phyloP scores from a whole-genome alignment of 257 asterid genomes.

The Prunella vulgaris region DNA sequence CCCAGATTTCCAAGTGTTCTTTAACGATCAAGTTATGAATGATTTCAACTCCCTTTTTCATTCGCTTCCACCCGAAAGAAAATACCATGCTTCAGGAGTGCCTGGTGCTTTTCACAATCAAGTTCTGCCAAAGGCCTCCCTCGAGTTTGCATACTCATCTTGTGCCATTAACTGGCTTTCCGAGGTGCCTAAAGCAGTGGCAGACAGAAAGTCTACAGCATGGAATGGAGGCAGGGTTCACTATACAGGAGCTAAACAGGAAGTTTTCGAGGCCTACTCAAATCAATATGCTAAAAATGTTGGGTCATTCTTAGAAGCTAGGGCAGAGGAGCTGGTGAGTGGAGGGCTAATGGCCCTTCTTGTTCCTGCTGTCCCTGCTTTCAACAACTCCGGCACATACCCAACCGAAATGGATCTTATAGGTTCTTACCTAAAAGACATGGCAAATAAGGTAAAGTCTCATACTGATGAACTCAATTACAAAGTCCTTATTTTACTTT shows the following conservation, averaged over 20 bases:
- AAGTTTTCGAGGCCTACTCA: slow-evolving; percentile 34
- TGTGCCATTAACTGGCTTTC: slow-evolving; percentile 50
- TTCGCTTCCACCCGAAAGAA: slow-evolving; percentile 31
- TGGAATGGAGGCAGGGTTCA: slow-evolving; percentile 41
- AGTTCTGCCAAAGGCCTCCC: slow-evolving; percentile 35
- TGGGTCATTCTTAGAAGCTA: slow-evolving; percentile 34
- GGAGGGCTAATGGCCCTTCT: slow-evolving; percentile 53
- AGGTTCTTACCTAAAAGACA: slow-evolving; percentile 41
- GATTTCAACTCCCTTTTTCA: slow-evolving; percentile 49
- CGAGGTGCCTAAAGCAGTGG: slow-evolving; percentile 33
- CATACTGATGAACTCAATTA: background rate
- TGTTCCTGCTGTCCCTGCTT: slow-evolving; percentile 36
- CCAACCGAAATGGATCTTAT: slow-evolving; percentile 22
- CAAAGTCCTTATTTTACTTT: background rate
- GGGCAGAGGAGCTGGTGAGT: slow-evolving; percentile 38
- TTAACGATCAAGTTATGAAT: slow-evolving; percentile 37
- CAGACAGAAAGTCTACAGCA: slow-evolving; percentile 22
- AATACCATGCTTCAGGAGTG: slow-evolving; percentile 39
- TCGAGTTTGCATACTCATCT: slow-evolving; percentile 42
- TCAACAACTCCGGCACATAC: slow-evolving; percentile 1
- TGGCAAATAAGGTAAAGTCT: slow-evolving; percentile 45
- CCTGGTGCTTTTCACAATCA: slow-evolving; percentile 47
- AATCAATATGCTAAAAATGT: slow-evolving; percentile 32
- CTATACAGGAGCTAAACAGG: slow-evolving; percentile 27
- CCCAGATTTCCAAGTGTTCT: slow-evolving; percentile 42